Evolutionary conservation across 352 stramenopile species (phyloP).

Genomic region (Phytophthora uliginosa): DNA sequence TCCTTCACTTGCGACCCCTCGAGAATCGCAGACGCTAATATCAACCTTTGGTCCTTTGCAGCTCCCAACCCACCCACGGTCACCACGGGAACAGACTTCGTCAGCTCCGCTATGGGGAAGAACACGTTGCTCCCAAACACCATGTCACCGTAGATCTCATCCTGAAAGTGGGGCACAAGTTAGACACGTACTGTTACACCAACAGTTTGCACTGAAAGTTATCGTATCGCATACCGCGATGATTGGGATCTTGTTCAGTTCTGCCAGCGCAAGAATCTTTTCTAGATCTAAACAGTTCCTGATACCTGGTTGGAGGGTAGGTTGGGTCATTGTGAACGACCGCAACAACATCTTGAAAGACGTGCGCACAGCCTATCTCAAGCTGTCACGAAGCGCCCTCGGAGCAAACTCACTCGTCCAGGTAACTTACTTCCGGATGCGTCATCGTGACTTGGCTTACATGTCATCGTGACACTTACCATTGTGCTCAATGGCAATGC

Average conservation of each 20-base stretch:
- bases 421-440: constrained; percentile 23
- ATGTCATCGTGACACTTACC: background rate
- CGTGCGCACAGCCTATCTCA: constrained; percentile 91
- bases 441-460: background rate
- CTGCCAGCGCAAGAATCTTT: constrained; percentile 78
- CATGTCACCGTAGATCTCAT: constrained; percentile 91
- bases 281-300: constrained; percentile 96
- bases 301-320: constrained; percentile 96
- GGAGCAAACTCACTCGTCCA: constrained; percentile 93
- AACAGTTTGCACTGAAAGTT: background rate
- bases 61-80: constrained; percentile 86
- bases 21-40: background rate
- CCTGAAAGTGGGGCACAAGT: constrained; percentile 27
- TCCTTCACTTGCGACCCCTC: background rate
- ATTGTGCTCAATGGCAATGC: background rate
- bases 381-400: constrained; percentile 94
- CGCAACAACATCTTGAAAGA: constrained; percentile 79
- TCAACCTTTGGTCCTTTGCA: constrained; percentile 7
- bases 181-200: background rate
- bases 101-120: constrained; percentile 87
- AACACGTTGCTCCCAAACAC: constrained; percentile 79
- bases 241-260: constrained; percentile 92
- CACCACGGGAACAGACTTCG: constrained; percentile 85
- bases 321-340: constrained; percentile 97
- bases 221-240: constrained; percentile 82